Evolutionary conservation across 1,284 basidiomycete species (phyloP).

Genomic region (Naganishia sp.): DNA sequence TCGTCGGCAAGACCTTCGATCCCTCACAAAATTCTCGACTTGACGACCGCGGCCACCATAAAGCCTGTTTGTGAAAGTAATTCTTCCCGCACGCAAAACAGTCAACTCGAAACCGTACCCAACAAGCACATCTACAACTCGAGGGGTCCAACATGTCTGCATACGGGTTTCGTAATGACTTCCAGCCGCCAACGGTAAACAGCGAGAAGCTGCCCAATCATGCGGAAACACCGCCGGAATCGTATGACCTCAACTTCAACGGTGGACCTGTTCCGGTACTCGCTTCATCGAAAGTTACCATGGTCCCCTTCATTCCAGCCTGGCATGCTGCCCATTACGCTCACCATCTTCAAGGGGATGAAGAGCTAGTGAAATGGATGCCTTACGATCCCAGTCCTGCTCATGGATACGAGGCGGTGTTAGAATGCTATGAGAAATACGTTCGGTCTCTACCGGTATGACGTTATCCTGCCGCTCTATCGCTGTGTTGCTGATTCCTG

Average conservation of each 20-base stretch:
- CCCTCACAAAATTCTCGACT: too few relatives aligned
- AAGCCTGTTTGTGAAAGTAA: too few relatives aligned
- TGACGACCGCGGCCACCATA: too few relatives aligned
- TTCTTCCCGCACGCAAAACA: too few relatives aligned
- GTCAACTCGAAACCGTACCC: too few relatives aligned
- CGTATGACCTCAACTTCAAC: slow-evolving; percentile 50
- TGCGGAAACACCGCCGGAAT: slow-evolving; percentile 41
- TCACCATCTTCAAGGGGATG: slow-evolving; percentile 17
- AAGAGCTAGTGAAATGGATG: slow-evolving; percentile 30
- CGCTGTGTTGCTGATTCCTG: background rate
- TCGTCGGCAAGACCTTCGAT: too few relatives aligned
- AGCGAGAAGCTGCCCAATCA: background rate
- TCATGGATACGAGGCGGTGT: slow-evolving; percentile 21
- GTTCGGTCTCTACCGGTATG: slow-evolving; percentile 22
- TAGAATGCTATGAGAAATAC: slow-evolving; percentile 22
- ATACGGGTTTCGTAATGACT: slow-evolving; percentile 18
- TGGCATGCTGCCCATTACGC: slow-evolving; percentile 28
- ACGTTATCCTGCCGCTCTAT: background rate
- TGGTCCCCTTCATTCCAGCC: slow-evolving; percentile 31
- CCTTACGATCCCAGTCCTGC: slow-evolving; percentile 27
- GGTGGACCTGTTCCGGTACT: slow-evolving; percentile 30
- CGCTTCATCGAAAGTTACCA: slow-evolving; percentile 26
- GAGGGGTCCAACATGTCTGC: background rate
- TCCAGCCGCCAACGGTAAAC: slow-evolving; percentile 2
- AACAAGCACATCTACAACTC: too few relatives aligned